Evolutionary conservation across 352 stramenopile species (phyloP), one percentile per base, ranked within the genome.

Genomic region (Phytopythium helicoides): DNA sequence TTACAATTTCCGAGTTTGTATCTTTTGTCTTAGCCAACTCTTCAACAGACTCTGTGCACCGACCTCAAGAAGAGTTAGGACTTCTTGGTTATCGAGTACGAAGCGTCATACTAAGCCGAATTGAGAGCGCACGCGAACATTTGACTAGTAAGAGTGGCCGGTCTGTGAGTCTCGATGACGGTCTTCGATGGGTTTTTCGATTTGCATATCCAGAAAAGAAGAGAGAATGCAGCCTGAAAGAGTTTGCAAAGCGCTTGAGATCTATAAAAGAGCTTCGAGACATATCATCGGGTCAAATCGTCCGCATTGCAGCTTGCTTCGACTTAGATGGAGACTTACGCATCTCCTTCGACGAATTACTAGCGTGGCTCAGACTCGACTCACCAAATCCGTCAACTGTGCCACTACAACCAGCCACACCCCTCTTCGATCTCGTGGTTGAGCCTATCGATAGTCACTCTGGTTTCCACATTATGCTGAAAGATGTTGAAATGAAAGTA

Each of bases 1-100:
- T 92, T 11, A 71, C 71, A 21, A 86, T 89, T 14, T 51, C 61
- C 4, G 79, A 92, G 49, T 90, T 90, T 56, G 83, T 88, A 33
- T 89, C 81, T 3, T 92, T 92, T 48, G 73, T 83, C 9, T 57
- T 92, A 1, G 62, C 70, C 22, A 46, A 70, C 31, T 58, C 57
- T 4, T 39, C 55, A 16, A 52, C 51, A 54, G n/a, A 48, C 36
- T 41, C 22, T 35, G 14, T 35, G 25, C 4, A 44, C 54, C 11
- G 44, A 62, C 35, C 36, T 54, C 1, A 23, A 11, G 61, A 70
- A 31, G 72, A 88, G 42, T 57, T 92, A 26, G 78, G 76, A 2
- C 63, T 89, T 18, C 47, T 88, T 11, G 71, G 73, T 2, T 69
- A 67, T 12, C 64, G 60, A 21, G 52, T 90, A 6, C 74, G 79